phyloP scores from a whole-genome alignment of 2,329 filamentous ascomycete genomes.

The Pyricularia grisea region DNA sequence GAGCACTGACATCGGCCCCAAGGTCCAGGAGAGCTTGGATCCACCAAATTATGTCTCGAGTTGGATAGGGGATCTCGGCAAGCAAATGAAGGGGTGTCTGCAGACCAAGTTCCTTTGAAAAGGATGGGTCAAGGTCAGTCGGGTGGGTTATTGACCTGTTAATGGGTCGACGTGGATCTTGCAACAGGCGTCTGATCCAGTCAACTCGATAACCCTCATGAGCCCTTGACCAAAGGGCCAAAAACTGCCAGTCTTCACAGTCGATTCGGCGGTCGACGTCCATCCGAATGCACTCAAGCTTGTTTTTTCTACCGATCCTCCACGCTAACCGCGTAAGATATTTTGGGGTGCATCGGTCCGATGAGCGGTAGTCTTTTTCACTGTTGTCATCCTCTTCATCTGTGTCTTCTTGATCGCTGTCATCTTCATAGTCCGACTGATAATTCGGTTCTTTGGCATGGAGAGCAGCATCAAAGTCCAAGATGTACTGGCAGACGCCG shows the following conservation, averaged over 20 bases:
- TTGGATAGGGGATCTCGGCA: not conserved
- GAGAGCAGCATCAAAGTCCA: not conserved
- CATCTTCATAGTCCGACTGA: not conserved
- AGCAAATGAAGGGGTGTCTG: conserved; percentile 3
- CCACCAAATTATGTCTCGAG: not conserved
- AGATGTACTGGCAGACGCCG: not conserved
- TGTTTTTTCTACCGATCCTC: not conserved
- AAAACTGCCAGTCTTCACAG: not conserved
- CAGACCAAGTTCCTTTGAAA: not conserved
- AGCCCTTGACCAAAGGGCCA: not conserved
- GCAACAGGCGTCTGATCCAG: not conserved
- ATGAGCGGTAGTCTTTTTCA: not conserved
- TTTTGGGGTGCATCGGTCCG: not conserved
- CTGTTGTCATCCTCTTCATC: not conserved
- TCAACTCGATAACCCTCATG: not conserved
- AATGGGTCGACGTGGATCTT: conserved; percentile 1
- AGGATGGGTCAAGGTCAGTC: not conserved
- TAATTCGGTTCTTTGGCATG: not conserved
- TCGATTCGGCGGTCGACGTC: not conserved
- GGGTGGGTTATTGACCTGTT: not conserved
- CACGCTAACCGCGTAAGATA: not conserved
- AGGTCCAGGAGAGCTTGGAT: not conserved
- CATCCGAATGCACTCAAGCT: not conserved
- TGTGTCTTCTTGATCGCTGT: not conserved
- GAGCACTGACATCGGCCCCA: not conserved